Evolutionary conservation across 2,329 filamentous ascomycete species (phyloP).

Genomic region (Fusarium oligoseptatum): DNA sequence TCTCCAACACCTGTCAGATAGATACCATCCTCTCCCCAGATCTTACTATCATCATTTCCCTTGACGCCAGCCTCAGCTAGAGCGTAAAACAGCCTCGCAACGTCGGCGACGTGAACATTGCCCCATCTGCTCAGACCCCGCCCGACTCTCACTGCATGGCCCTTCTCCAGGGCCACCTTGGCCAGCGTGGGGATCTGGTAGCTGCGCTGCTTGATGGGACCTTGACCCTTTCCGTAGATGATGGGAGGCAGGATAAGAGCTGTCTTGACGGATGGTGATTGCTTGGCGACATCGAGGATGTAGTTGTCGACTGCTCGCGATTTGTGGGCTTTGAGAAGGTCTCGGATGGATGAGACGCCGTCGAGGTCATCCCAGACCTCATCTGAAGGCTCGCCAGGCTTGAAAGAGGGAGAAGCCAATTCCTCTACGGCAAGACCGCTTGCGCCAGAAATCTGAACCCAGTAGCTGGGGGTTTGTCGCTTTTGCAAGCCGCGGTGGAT

Average conservation of each 20-base stretch:
- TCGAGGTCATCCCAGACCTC: constrained; percentile 54
- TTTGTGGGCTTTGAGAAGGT: constrained; percentile 45
- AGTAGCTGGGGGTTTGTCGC: constrained; percentile 30
- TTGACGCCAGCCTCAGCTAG: constrained; percentile 50
- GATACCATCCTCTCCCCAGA: constrained; percentile 57
- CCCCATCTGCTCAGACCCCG: constrained; percentile 53
- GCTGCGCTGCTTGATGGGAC: constrained; percentile 55
- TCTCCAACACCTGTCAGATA: constrained; percentile 52
- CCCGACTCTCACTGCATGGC: constrained; percentile 51
- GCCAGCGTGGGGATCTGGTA: constrained; percentile 57
- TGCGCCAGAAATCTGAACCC: constrained; percentile 56
- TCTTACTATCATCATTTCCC: constrained; percentile 31
- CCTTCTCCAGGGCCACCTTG: constrained; percentile 49
- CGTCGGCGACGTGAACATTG: constrained; percentile 52
- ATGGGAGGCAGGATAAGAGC: constrained; percentile 54
- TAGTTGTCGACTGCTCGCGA: constrained; percentile 54
- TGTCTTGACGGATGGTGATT: constrained; percentile 47
- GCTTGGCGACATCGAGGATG: constrained; percentile 48
- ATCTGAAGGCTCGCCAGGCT: constrained; percentile 47
- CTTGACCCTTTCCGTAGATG: constrained; percentile 56
- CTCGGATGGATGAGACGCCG: constrained; percentile 38
- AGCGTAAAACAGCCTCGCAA: constrained; percentile 47
- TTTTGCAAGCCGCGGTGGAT: constrained; percentile 47
- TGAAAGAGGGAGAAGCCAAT: constrained; percentile 47
- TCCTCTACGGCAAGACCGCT: constrained; percentile 51